A percentile compares a stretch with the other conserved stretches of the same genome.
Conservation (phyloP, 441 rosid genomes). For the Adansonia gregorii region DNA sequence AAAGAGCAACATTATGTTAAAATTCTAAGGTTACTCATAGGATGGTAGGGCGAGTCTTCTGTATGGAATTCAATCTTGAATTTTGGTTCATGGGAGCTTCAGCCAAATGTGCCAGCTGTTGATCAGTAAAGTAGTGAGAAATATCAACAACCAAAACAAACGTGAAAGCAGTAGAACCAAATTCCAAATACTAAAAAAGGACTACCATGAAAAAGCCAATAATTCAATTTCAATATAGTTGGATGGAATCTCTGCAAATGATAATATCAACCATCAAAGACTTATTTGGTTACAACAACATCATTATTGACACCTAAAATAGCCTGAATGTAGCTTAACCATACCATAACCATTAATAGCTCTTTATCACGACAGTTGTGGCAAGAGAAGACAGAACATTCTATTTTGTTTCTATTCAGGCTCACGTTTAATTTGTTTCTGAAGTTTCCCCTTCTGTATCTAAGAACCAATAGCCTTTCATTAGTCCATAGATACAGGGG, state of each 20-base stretch:
- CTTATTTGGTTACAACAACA: neutral
- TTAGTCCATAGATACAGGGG: neutral
- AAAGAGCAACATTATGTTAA: neutral
- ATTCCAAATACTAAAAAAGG: neutral
- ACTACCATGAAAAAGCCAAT: neutral
- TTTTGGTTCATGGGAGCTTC: slow-evolving; percentile 76
- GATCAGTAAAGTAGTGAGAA: slow-evolving; percentile 2
- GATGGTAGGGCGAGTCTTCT: slow-evolving; percentile 71
- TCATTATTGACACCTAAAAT: neutral
- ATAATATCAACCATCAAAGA: neutral
- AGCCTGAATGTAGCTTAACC: neutral
- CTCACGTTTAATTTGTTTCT: neutral
- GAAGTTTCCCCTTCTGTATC: neutral
- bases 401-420: neutral
- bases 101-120: slow-evolving; percentile 70
- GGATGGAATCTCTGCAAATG: neutral
- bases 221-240: neutral
- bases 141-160: neutral
- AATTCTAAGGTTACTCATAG: slow-evolving; percentile 50
- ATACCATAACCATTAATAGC: neutral
- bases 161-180: neutral
- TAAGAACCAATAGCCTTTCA: neutral
- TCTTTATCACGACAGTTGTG: neutral
- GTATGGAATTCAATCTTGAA: slow-evolving; percentile 74
- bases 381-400: neutral